Conservation (phyloP, 805 yeast genomes). For the Wilhelminamyces savonicus region DNA sequence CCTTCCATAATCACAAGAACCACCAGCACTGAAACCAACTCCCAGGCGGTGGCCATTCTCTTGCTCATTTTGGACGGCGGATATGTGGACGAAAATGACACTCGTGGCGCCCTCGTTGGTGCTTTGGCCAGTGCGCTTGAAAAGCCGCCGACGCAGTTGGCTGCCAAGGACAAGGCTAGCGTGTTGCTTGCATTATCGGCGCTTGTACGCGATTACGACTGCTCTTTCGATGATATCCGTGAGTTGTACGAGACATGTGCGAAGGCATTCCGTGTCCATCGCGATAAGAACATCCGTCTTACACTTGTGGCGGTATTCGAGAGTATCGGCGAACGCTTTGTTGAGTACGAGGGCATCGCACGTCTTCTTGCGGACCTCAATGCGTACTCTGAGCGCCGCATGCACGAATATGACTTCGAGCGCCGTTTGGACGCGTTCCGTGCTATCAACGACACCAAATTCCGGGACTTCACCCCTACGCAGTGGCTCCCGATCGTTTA, state of each 20-base stretch:
- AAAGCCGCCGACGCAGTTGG: conserved; percentile 48
- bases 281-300: conserved; percentile 57
- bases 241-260: conserved; percentile 47
- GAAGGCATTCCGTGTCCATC: conserved; percentile 50
- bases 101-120: conserved; percentile 45
- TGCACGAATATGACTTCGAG: conserved; percentile 77
- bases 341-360: conserved; percentile 37
- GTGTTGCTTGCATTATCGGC: conserved; percentile 52
- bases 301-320: conserved; percentile 55
- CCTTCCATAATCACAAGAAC: conserved; percentile 43
- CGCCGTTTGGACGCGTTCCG: conserved; percentile 65
- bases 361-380: conserved; percentile 59
- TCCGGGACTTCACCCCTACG: conserved; percentile 31
- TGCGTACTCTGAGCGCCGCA: conserved; percentile 53
- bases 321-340: conserved; percentile 50
- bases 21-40: conserved; percentile 39
- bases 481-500: conserved; percentile 82
- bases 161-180: conserved; percentile 46
- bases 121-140: conserved; percentile 58
- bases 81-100: conserved; percentile 48
- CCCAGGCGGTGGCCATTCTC: conserved; percentile 47
- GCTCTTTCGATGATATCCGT: conserved; percentile 45
- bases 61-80: conserved; percentile 50
- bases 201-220: conserved; percentile 47
- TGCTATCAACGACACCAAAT: conserved; percentile 51